phyloP scores from a whole-genome alignment of 1,139 yeast species.

The Kluyveromyces sp. region DNA sequence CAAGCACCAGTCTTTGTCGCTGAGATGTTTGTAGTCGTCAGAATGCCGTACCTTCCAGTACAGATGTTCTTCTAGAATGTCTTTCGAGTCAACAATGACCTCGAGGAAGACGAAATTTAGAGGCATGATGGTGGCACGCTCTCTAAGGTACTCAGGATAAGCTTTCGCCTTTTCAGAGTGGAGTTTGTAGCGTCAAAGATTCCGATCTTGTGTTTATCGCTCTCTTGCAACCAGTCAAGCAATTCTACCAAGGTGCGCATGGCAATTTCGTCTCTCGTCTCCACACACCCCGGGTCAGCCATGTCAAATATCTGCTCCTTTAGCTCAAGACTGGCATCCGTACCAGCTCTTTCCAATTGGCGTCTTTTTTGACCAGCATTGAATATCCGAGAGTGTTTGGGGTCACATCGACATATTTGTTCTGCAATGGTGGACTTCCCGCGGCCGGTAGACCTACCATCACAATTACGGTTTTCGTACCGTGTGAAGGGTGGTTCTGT shows the following conservation, averaged over 20 bases:
- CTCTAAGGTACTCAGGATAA: constrained; percentile 4
- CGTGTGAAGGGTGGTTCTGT: neutral
- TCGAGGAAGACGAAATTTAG: constrained; percentile 6
- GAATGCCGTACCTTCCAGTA: constrained; percentile 7
- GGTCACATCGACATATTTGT: neutral
- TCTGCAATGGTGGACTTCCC: constrained; percentile 11
- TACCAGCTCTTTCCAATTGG: neutral
- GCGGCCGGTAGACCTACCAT: constrained; percentile 13
- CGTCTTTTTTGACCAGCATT: constrained; percentile 11
- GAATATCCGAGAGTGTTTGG: constrained; percentile 6
- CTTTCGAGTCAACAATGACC: constrained; percentile 6
- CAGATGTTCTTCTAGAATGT: constrained; percentile 7
- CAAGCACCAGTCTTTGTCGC: constrained; percentile 9
- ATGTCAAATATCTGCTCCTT: constrained; percentile 6
- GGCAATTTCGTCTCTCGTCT: constrained; percentile 7
- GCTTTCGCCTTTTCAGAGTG: constrained; percentile 5
- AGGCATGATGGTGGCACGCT: neutral
- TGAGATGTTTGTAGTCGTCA: constrained; percentile 7
- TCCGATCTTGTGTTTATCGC: constrained; percentile 5
- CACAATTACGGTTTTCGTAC: constrained; percentile 5
- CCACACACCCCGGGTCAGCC: constrained; percentile 4
- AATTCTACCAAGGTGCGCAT: constrained; percentile 5
- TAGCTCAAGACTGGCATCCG: neutral
- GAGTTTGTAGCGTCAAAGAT: constrained; percentile 11
- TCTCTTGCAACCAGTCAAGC: constrained; percentile 6